Conservation (phyloP, 2,329 filamentous ascomycete species). For the Diaporthe vexans region DNA sequence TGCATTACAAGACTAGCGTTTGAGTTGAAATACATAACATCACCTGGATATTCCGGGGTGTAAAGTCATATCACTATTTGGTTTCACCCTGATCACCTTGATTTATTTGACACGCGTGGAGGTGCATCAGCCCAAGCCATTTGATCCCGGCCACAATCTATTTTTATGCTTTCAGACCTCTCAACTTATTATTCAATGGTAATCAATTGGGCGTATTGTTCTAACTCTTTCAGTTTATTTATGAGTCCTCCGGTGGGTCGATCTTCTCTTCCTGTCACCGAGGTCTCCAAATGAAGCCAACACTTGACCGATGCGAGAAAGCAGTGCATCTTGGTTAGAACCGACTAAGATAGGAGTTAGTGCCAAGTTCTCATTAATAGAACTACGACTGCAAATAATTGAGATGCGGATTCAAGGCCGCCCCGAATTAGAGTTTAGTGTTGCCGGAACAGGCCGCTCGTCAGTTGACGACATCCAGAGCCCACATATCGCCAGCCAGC, state of each 20-base stretch:
- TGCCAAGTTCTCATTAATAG: too few species aligned
- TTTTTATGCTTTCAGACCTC: background rate
- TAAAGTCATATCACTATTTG: background rate
- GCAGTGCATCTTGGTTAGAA: too few species aligned
- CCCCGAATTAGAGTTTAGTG: background rate
- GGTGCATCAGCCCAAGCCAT: background rate
- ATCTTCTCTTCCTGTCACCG: background rate
- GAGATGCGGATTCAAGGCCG: background rate
- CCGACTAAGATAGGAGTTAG: too few species aligned
- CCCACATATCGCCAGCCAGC: constrained; percentile 7
- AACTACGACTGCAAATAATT: background rate
- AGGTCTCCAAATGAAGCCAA: background rate
- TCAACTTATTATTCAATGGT: too few species aligned
- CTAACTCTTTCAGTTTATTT: too few species aligned
- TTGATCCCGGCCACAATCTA: too few species aligned
- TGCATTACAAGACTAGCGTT: constrained; percentile 9
- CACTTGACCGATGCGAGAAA: background rate
- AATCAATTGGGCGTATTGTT: too few species aligned
- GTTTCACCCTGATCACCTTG: background rate
- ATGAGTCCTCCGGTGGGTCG: too few species aligned
- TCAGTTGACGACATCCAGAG: constrained; percentile 7
- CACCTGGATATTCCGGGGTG: background rate
- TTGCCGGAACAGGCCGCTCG: background rate
- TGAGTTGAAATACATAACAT: constrained; percentile 14
- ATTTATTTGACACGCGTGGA: too few species aligned